Percentiles rank a stretch among this genome's conserved stretches.
phyloP scores from a whole-genome alignment of 371 early-diverging fungal genomes.

The Amoeboaphelidium protococcarum region DNA sequence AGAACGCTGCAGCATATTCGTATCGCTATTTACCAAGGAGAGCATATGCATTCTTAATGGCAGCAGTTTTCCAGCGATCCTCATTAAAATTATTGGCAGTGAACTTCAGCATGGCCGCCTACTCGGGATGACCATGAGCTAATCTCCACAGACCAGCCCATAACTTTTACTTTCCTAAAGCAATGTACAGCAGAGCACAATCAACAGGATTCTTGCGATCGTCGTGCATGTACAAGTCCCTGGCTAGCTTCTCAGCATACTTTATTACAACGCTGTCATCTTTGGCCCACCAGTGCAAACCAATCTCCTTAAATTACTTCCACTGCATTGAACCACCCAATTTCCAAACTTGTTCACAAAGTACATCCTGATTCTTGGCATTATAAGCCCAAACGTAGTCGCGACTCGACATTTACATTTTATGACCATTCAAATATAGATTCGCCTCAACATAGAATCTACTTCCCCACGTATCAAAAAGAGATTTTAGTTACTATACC shows the following conservation, averaged over 20 bases:
- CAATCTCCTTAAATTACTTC: too few species aligned
- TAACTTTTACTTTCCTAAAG: slow-evolving; percentile 54
- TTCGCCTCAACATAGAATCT: too few species aligned
- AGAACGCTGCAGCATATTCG: slow-evolving; percentile 81
- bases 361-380: too few species aligned
- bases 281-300: too few species aligned
- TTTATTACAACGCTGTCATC: too few species aligned
- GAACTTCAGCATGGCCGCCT: slow-evolving; percentile 56
- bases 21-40: slow-evolving; percentile 78
- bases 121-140: slow-evolving; percentile 42
- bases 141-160: slow-evolving; percentile 61
- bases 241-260: slow-evolving; percentile 53
- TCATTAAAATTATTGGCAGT: slow-evolving; percentile 63
- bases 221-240: slow-evolving; percentile 48
- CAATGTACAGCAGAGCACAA: slow-evolving; percentile 59
- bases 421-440: too few species aligned
- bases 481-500: too few species aligned
- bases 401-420: too few species aligned
- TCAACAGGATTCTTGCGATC: slow-evolving; percentile 47
- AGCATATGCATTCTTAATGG: slow-evolving; percentile 87
- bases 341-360: too few species aligned
- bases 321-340: too few species aligned
- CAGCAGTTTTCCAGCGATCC: slow-evolving; percentile 66
- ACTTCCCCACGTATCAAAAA: too few species aligned
- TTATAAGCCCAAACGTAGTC: too few species aligned